phyloP scores from a whole-genome alignment of 179 eudicot genomes.

The Silene coronaria region DNA sequence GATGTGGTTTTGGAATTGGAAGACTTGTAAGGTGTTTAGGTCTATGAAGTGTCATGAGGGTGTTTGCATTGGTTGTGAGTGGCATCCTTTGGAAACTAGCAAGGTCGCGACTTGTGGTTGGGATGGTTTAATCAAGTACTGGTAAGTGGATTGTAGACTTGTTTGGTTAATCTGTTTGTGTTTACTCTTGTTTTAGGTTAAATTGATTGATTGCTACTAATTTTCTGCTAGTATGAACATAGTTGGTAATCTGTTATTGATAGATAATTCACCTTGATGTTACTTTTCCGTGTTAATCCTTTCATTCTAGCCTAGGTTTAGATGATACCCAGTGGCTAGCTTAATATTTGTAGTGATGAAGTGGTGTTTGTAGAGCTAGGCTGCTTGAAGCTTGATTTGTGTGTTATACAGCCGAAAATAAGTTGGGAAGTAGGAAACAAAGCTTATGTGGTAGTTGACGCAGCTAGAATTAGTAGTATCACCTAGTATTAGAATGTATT shows the following conservation, averaged over 20 bases:
- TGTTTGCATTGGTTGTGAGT: slow-evolving; percentile 78
- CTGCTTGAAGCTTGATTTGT: background rate
- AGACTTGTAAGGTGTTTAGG: slow-evolving; percentile 81
- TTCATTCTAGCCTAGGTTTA: background rate
- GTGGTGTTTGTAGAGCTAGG: background rate
- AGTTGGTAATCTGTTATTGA: background rate
- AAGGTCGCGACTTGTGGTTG: slow-evolving; percentile 99
- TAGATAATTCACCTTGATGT: background rate
- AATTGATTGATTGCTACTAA: background rate
- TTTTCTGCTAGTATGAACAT: background rate
- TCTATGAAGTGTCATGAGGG: slow-evolving; percentile 85
- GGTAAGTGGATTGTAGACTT: slow-evolving; percentile 41
- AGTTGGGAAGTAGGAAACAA: slow-evolving; percentile 5
- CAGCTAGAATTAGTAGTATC: background rate
- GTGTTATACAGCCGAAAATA: background rate
- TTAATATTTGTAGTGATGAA: background rate
- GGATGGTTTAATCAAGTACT: slow-evolving; percentile 93
- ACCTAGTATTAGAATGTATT: background rate
- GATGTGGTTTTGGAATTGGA: slow-evolving; percentile 99
- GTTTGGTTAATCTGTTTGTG: background rate
- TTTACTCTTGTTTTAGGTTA: background rate
- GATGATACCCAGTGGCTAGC: background rate
- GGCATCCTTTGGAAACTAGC: slow-evolving; percentile 97
- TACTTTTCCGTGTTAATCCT: background rate
- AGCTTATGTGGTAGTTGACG: background rate